Conservation (phyloP, 2,329 filamentous ascomycete species). For the Hypoxylon sp. region DNA sequence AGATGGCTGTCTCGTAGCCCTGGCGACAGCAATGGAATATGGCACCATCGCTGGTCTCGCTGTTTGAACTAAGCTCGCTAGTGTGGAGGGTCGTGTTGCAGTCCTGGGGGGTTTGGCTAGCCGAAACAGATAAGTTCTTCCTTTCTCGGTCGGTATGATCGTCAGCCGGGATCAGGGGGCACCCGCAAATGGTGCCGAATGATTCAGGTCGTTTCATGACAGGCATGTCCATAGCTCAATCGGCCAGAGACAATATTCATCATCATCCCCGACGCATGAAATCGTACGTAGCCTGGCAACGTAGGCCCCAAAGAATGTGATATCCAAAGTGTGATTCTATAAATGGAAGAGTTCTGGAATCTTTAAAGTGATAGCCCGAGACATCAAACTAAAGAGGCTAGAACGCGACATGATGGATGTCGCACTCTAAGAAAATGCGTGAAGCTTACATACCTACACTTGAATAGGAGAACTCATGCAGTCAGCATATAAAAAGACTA, state of each 20-base stretch:
- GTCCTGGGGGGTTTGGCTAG: slow-evolving; percentile 7
- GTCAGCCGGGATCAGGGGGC: slow-evolving; percentile 34
- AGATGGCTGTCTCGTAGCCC: slow-evolving; percentile 29
- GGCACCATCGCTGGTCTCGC: slow-evolving; percentile 20
- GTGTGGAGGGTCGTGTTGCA: slow-evolving; percentile 12
- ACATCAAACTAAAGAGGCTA: not conserved
- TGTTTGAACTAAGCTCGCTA: slow-evolving; percentile 28
- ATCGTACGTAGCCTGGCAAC: slow-evolving; percentile 16
- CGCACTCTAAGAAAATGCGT: not conserved
- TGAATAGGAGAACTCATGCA: no score
- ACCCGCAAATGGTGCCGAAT: slow-evolving; percentile 15
- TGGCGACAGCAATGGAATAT: slow-evolving; percentile 26
- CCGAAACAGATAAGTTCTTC: slow-evolving; percentile 24
- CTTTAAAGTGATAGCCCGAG: slow-evolving; percentile 5
- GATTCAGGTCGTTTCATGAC: slow-evolving; percentile 41
- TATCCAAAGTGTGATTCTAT: slow-evolving; percentile 1
- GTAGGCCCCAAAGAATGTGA: slow-evolving; percentile 9
- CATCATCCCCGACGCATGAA: slow-evolving; percentile 24
- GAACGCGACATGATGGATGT: no score
- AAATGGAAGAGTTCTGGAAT: slow-evolving; percentile 29
- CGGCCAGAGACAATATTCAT: slow-evolving; percentile 37
- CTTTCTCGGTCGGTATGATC: slow-evolving; percentile 43
- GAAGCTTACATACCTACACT: no score
- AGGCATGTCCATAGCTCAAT: slow-evolving; percentile 32
- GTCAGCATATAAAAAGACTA: not conserved